These are phyloP conservation scores for Ophiostoma quercus DNA, from an alignment of 2,329 filamentous ascomycete species.

Conservation along the genomic window DNA sequence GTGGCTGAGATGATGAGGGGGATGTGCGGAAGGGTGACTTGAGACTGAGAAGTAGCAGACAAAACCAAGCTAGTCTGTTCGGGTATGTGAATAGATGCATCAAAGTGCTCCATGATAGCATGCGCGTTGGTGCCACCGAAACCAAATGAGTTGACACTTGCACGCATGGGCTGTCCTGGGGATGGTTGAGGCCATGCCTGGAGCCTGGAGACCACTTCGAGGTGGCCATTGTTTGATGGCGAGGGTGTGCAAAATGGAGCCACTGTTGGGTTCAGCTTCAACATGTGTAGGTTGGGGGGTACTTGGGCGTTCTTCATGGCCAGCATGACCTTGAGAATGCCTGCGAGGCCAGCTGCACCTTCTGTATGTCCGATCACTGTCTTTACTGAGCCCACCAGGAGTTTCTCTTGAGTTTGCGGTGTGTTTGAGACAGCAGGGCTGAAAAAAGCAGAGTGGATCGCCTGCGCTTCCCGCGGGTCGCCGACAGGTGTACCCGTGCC, in stretches of 20 bases:
- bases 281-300: constrained; percentile 42
- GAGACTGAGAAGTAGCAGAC: constrained; percentile 16
- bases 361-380: constrained; percentile 48
- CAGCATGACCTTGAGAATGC: constrained; percentile 42
- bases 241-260: constrained; percentile 32
- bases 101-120: constrained; percentile 43
- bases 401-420: background rate
- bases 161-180: constrained; percentile 39
- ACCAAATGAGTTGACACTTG: constrained; percentile 44
- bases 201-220: constrained; percentile 35
- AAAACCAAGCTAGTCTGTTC: constrained; percentile 22
- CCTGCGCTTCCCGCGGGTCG: constrained; percentile 38
- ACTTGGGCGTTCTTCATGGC: constrained; percentile 39
- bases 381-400: constrained; percentile 42
- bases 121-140: constrained; percentile 44
- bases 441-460: constrained; percentile 42
- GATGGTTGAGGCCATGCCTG: constrained; percentile 32
- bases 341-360: constrained; percentile 46
- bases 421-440: background rate
- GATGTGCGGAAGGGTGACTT: constrained; percentile 2
- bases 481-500: constrained; percentile 36
- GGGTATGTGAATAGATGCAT: constrained; percentile 35
- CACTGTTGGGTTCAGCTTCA: constrained; percentile 39
- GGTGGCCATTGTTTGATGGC: constrained; percentile 35
- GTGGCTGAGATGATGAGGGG: constrained; percentile 17